Conservation (phyloP, 345 rosid genomes). For the Eucalyptus paniculata region DNA sequence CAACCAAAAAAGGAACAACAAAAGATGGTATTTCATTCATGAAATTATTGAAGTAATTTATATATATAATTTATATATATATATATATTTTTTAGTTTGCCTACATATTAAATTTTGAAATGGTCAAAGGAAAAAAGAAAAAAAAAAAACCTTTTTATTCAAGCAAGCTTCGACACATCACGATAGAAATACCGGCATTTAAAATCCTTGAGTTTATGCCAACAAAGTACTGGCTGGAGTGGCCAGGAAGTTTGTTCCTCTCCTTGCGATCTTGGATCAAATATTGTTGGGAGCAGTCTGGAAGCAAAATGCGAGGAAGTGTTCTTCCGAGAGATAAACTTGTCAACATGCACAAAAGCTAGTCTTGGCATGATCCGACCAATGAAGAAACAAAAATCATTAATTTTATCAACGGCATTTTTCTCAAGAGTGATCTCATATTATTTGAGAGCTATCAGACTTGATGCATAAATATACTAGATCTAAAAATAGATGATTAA, state of each 20-base stretch:
- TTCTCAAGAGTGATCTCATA: neutral
- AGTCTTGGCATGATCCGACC: neutral
- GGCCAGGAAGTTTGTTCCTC: neutral
- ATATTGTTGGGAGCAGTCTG: rapidly evolving
- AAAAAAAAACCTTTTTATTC: neutral
- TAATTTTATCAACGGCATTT: neutral
- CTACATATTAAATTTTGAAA: neutral
- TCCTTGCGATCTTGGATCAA: neutral
- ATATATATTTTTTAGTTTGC: neutral
- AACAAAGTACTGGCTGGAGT: neutral
- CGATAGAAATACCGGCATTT: neutral
- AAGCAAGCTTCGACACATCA: neutral
- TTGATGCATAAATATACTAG: neutral
- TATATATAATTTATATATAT: neutral
- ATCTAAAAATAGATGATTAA: neutral
- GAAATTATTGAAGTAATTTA: neutral
- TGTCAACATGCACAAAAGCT: neutral
- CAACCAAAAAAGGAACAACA: neutral
- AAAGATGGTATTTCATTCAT: neutral
- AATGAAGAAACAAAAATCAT: neutral
- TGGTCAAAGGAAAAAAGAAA: neutral
- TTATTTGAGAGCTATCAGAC: neutral
- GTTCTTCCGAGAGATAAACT: neutral
- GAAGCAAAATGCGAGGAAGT: neutral
- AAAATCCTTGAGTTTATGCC: neutral